Evolutionary conservation across 2,329 filamentous ascomycete genomes (phyloP), one percentile per base, ranked within the genome.

Genomic region (Fusarium chuoi): DNA sequence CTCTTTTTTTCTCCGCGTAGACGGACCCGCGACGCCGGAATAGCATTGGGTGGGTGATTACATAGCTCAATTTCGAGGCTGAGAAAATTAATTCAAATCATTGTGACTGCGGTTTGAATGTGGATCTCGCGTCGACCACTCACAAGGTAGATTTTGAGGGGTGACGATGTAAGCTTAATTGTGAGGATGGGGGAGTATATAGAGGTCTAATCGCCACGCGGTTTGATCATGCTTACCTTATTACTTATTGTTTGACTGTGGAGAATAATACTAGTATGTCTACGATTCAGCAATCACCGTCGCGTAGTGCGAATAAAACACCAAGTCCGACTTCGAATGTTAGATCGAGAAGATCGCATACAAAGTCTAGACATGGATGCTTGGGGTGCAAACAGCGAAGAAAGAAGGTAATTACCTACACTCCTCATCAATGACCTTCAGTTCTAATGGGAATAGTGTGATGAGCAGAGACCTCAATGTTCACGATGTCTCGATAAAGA

Each of bases 361-460:
- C 67, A 13, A 77, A 77, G n/a, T 77, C 75, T 5, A 67, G 75
- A 22, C 64, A 75, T 24, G 75, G 75, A 24, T 77, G 75, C n/a
- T 5, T 72, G 6, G 52, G 75, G 12, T 77, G 75, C 20, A 77
- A 77, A 14, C 66, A 77, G 18, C 59, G 74, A 14, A 65, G 75
- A 44, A 77, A 77, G 12, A 77, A 77, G 67, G 75, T 77, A 9
- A 33, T 8, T 7, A 3, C 0, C 1, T 4, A 24, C 3, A 22
- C 1, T 10, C 0, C 4, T 6, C 1, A 5, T 14, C 2, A 7
- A 38, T 15, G 11, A 9, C 6, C 1, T 5, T 17, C 1, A 2
- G 17, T 1, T n/a, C 62, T 77, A 7, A 75, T 26, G 0, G 1
- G 2, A 0, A 5, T 20, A 77, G 75, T 77, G 75, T 13, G 75